A percentile compares a stretch with the other conserved stretches of the same genome.
Conservation (phyloP, 2,329 filamentous ascomycete species). For the Dothideomycetidae sp. region DNA sequence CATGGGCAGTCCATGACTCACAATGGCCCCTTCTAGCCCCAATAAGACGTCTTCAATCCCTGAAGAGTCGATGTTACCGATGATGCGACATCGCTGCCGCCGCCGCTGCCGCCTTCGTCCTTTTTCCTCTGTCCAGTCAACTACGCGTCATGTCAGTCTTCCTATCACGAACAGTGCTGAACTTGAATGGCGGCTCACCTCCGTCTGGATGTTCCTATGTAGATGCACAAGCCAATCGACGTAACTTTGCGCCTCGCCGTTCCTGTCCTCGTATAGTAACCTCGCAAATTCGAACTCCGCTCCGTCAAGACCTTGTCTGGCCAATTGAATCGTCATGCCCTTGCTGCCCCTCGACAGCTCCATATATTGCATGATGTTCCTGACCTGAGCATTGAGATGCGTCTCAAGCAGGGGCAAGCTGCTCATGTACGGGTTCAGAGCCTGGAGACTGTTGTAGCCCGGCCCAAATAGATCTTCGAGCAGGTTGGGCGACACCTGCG, state of each 20-base stretch:
- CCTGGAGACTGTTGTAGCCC: constrained; percentile 54
- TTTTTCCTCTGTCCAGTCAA: constrained; percentile 56
- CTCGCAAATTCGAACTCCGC: constrained; percentile 94
- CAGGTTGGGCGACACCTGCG: constrained; percentile 82
- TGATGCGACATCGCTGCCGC: constrained; percentile 14
- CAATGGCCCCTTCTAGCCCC: constrained; percentile 20
- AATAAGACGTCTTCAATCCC: constrained; percentile 27
- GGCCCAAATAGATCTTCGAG: constrained; percentile 81
- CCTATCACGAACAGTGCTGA: neutral
- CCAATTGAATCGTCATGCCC: constrained; percentile 76
- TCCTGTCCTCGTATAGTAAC: constrained; percentile 81
- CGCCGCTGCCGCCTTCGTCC: constrained; percentile 35
- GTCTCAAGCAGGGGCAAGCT: constrained; percentile 74
- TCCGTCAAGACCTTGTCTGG: constrained; percentile 82
- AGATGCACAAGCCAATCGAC: constrained; percentile 97
- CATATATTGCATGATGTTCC: constrained; percentile 84
- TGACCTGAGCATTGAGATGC: constrained; percentile 84
- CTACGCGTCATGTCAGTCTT: constrained; percentile 19
- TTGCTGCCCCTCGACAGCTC: constrained; percentile 70
- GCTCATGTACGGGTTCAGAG: constrained; percentile 67
- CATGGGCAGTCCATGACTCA: no score
- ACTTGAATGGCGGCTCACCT: constrained; percentile 32
- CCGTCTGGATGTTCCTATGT: constrained; percentile 82
- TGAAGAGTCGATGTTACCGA: constrained; percentile 22
- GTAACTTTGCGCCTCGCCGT: constrained; percentile 95